These are phyloP conservation scores for Melastoma candidum DNA, from an alignment of 441 rosid genomes.

Conservation along the genomic window DNA sequence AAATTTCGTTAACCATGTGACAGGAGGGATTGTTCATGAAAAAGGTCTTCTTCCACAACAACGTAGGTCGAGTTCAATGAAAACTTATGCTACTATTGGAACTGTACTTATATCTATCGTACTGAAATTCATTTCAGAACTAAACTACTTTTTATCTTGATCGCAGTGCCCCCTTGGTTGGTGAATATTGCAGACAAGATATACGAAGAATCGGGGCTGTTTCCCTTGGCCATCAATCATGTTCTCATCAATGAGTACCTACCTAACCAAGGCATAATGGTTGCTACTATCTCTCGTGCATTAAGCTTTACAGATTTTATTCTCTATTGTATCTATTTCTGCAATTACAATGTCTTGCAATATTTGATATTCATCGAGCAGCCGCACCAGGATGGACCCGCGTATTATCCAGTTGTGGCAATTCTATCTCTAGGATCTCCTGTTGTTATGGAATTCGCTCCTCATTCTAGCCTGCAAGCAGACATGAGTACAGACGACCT, in stretches of 20 bases:
- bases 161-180: constrained; percentile 82
- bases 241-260: constrained; percentile 91
- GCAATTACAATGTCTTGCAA: no score
- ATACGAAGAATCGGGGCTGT: constrained; percentile 50
- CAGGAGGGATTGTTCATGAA: constrained; percentile 92
- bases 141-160: constrained; percentile 9
- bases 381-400: constrained; percentile 96
- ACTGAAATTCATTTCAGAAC: no score
- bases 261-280: constrained; percentile 92
- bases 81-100: no score
- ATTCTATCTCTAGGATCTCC: constrained; percentile 78
- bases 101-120: no score
- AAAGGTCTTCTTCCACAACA: constrained; percentile 87
- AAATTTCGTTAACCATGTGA: not conserved
- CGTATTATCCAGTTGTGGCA: constrained; percentile 84
- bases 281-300: constrained; percentile 14
- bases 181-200: constrained; percentile 51
- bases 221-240: constrained; percentile 73
- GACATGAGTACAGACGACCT: constrained; percentile 3
- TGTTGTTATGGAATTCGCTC: constrained; percentile 76
- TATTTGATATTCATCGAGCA: constrained; percentile 24
- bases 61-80: no score
- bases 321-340: not conserved
- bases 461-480: constrained; percentile 49
- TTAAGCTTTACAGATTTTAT: constrained; percentile 2